phyloP scores from a whole-genome alignment of 176 grass and related monocot species.

The Pontederia paniculata region DNA sequence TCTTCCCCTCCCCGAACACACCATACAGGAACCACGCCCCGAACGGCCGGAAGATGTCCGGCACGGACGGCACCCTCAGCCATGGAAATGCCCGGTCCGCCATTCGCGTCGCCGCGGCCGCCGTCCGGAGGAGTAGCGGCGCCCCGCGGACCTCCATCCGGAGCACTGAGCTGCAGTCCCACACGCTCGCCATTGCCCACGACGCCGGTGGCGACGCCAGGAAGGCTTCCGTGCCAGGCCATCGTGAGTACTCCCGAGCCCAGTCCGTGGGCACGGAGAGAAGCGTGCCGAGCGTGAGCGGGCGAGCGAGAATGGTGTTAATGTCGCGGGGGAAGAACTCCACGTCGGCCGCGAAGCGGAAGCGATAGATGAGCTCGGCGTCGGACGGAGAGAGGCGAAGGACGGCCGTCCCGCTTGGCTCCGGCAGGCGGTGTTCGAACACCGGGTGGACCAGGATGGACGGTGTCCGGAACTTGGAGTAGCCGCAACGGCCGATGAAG shows the following conservation, averaged over 20 bases:
- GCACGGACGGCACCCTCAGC: constrained; percentile 12
- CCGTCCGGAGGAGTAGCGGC: background rate
- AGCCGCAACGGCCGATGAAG: constrained; percentile 12
- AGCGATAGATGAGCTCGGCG: constrained; percentile 12
- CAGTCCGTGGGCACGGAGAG: background rate
- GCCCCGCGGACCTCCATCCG: constrained; percentile 11
- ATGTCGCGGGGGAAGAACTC: constrained; percentile 18
- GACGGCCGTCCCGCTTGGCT: background rate
- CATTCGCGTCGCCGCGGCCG: background rate
- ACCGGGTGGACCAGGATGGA: constrained; percentile 14
- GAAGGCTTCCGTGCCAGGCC: constrained; percentile 9
- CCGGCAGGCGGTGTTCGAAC: constrained; percentile 6
- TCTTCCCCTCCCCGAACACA: background rate
- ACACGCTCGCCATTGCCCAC: constrained; percentile 17
- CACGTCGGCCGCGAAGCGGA: constrained; percentile 1
- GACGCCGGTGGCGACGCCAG: constrained; percentile 1
- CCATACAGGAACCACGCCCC: constrained; percentile 3
- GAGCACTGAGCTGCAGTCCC: constrained; percentile 9
- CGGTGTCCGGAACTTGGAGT: constrained; percentile 10
- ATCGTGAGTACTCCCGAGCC: background rate
- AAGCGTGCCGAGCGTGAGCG: constrained; percentile 7
- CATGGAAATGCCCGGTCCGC: constrained; percentile 4
- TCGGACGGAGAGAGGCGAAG: background rate
- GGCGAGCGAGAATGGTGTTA: constrained; percentile 1
- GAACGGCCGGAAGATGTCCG: constrained; percentile 14